Conservation (phyloP, 2,329 filamentous ascomycete species). For the Colletotrichum musicola region DNA sequence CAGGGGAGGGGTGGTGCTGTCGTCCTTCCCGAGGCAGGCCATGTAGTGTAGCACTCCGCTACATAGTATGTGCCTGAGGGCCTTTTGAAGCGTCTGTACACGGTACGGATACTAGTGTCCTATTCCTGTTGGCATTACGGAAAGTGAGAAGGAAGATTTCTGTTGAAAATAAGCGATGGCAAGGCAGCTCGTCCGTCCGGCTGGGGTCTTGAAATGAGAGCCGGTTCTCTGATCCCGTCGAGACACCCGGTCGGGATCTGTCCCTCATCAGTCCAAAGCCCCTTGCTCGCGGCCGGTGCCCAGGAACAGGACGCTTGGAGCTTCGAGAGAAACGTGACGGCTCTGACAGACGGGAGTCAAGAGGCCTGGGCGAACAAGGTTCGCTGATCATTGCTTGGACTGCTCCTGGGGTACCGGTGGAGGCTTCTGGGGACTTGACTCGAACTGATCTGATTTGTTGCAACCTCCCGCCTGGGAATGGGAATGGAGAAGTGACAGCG, state of each 20-base stretch:
- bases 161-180: background rate
- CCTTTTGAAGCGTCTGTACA: no score
- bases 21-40: background rate
- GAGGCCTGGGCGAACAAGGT: background rate
- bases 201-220: background rate
- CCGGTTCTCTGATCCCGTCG: background rate
- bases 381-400: conserved; percentile 20
- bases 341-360: background rate
- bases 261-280: background rate
- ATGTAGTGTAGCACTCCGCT: background rate
- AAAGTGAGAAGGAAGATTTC: background rate
- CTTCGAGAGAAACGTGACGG: background rate
- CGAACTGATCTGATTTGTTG: conserved; percentile 17
- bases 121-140: background rate
- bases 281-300: background rate
- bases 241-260: background rate
- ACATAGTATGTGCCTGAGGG: no score
- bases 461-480: conserved; percentile 1
- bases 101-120: background rate
- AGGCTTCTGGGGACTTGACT: conserved; percentile 32
- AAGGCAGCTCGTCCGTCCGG: background rate
- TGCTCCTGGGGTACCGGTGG: conserved; percentile 8
- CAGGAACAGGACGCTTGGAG: background rate
- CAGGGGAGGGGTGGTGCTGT: conserved; percentile 13
- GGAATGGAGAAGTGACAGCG: conserved; percentile 7